Percentiles rank a stretch among this genome's conserved stretches.
Evolutionary conservation across 495 filamentous ascomycete species (phyloP).

Genomic region (Penicillium canescens): DNA sequence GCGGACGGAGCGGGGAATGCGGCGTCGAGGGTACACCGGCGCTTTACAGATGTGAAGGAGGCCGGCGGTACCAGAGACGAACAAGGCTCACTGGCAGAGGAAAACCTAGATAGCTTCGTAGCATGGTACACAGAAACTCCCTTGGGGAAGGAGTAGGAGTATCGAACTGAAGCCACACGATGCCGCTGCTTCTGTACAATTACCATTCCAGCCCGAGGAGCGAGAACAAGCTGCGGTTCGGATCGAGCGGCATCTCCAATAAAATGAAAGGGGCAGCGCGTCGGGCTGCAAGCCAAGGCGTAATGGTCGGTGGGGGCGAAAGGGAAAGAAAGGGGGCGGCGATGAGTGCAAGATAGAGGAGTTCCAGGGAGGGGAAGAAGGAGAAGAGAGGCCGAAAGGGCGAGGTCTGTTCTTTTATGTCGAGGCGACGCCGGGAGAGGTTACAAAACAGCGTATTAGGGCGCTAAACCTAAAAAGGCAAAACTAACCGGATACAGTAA

Average conservation of each 20-base stretch:
- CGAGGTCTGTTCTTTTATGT: conserved; percentile 7
- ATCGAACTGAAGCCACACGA: conserved; percentile 12
- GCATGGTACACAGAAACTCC: conserved; percentile 5
- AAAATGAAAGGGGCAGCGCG: conserved; percentile 23
- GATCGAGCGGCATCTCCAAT: conserved; percentile 21
- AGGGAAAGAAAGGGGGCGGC: conserved; percentile 20
- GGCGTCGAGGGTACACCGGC: conserved; percentile 1
- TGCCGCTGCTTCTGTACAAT: conserved; percentile 14
- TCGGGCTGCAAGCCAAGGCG: conserved; percentile 16
- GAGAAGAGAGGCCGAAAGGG: conserved; percentile 7
- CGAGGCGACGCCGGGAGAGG: conserved; percentile 6
- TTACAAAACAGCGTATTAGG: conserved; percentile 16
- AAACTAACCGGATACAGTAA: conserved; percentile 14
- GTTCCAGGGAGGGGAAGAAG: conserved; percentile 10
- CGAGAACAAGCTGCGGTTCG: conserved; percentile 14
- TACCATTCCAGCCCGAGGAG: conserved; percentile 12
- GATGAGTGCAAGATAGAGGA: conserved; percentile 20
- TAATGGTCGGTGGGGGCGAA: conserved; percentile 16
- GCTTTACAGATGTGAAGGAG: conserved; percentile 7
- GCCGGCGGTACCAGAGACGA: conserved; percentile 9
- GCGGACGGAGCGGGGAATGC: too few relatives aligned
- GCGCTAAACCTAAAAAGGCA: conserved; percentile 17
- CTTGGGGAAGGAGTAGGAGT: conserved; percentile 12
- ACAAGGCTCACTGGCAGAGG: conserved; percentile 6
- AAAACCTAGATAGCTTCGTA: conserved; percentile 12